Evolutionary conservation across 2,329 filamentous ascomycete species (phyloP), one percentile per base, ranked within the genome.

Genomic region (Mariannaea sp.): DNA sequence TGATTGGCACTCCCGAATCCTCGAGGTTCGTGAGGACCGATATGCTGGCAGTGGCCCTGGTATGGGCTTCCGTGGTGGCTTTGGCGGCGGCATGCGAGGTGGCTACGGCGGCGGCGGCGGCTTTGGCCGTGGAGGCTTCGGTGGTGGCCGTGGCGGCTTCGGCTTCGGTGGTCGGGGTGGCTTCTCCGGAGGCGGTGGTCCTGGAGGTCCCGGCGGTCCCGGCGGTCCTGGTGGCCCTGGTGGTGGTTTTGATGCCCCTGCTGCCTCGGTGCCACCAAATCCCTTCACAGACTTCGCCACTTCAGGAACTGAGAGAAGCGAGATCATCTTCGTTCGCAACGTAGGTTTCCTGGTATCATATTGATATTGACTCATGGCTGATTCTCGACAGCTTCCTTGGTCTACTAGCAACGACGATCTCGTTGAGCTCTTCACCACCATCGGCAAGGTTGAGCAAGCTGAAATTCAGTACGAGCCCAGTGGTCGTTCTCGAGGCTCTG

Each of bases 381-480:
- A 51, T 68, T 47, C 67, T 57, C 67, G 13, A 35, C 66, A 96
- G 92, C 84, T 99, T 59, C 94, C 94, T 10, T 99, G 94, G 94
- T 97, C 94, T 22, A 99, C 94, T 13, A 97, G 92, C 78, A 97
- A 99, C 70, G 94, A 99, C 59, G 94, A 99, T 73, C 80, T 99
- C 20, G 85, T 97, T 52, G 94, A 99, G 71, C 82, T 99, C 16
- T 99, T 99, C 79, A 92, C 89, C 14, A 99, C 94, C 9, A 99
- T 99, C 68, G 94, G 94, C 60, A 96, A 96, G 73, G 94, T 99
- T 55, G 92, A 97, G 68, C 92, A 94, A 67, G 94, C 94, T n/a
- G 94, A 99, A 76, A 97, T 99, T 52, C 94, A 99, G 75, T 97
- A 99, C 69, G 94, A 99, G 73, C 89, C 90, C 4, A 97, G 95